Percentiles rank a stretch among this genome's conserved stretches.
Conservation (phyloP, 2,329 filamentous ascomycete species). For the Clarireedia sp. region DNA sequence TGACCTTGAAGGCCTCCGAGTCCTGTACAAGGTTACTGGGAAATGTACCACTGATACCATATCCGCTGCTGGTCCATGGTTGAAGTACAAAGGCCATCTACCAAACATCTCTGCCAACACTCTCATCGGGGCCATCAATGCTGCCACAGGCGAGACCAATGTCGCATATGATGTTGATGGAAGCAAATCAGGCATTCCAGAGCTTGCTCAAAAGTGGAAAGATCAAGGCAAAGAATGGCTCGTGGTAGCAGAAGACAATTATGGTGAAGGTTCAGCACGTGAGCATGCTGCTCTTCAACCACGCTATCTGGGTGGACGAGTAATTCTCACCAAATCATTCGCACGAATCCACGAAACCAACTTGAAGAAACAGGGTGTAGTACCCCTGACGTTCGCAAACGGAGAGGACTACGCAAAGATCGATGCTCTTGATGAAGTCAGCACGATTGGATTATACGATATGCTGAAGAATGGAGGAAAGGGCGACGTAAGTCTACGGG, state of each 20-base stretch:
- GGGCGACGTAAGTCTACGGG: conserved; percentile 63
- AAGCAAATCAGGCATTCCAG: conserved; percentile 68
- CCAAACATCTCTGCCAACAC: conserved; percentile 98
- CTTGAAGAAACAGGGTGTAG: conserved; percentile 93
- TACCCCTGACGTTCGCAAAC: conserved; percentile 84
- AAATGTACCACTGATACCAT: conserved; percentile 99
- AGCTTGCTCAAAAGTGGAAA: conserved; percentile 80
- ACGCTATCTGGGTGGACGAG: conserved; percentile 76
- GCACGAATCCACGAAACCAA: conserved; percentile 94
- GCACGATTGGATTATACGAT: conserved; percentile 75
- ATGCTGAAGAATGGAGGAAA: conserved; percentile 71
- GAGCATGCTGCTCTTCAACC: conserved; percentile 89
- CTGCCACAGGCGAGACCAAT: conserved; percentile 87
- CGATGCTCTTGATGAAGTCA: conserved; percentile 72
- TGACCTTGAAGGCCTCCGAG: conserved; percentile 70
- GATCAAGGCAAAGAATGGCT: conserved; percentile 71
- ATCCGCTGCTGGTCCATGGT: conserved; percentile 91
- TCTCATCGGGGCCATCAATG: conserved; percentile 88
- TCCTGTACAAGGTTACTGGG: conserved; percentile 92
- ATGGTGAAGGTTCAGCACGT: conserved; percentile 81
- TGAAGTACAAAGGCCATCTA: conserved; percentile 98
- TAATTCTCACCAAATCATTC: conserved; percentile 81
- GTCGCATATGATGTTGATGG: conserved; percentile 82
- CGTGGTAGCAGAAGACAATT: conserved; percentile 96
- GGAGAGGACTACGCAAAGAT: conserved; percentile 84